phyloP scores from a whole-genome alignment of 1,139 yeast species.

The Lodderomyces jiufengensis region DNA sequence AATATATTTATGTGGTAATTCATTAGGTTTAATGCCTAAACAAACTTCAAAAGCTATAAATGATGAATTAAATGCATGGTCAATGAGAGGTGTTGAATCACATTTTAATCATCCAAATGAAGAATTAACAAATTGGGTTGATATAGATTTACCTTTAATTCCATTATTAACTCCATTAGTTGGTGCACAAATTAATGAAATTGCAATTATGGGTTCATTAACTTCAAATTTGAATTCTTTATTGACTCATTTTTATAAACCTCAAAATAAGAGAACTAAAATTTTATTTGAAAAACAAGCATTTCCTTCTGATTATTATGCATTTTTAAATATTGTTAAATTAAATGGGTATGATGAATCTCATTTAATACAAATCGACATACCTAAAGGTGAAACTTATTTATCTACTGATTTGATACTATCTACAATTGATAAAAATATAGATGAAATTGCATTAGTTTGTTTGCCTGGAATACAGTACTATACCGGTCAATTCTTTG shows the following conservation, averaged over 20 bases:
- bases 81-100: constrained; percentile 72
- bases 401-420: constrained; percentile 64
- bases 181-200: constrained; percentile 71
- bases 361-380: constrained; percentile 61
- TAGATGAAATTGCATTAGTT: constrained; percentile 67
- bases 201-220: constrained; percentile 83
- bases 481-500: constrained; percentile 86
- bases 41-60: constrained; percentile 54
- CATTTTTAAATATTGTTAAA: constrained; percentile 69
- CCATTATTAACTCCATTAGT: constrained; percentile 69
- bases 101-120: constrained; percentile 68
- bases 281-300: constrained; percentile 83
- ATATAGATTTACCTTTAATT: constrained; percentile 72
- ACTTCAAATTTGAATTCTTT: constrained; percentile 79
- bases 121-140: constrained; percentile 64
- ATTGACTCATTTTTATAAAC: constrained; percentile 71
- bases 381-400: constrained; percentile 52
- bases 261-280: constrained; percentile 55
- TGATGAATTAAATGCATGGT: constrained; percentile 80
- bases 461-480: constrained; percentile 88
- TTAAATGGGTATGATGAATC: constrained; percentile 58
- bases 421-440: constrained; percentile 49
- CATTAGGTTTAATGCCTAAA: constrained; percentile 85
- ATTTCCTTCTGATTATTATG: constrained; percentile 90
- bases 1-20: constrained; percentile 82